Evolutionary conservation across 768 basidiomycete genomes (phyloP).

Genomic region (Clitopilus hobsonii): DNA sequence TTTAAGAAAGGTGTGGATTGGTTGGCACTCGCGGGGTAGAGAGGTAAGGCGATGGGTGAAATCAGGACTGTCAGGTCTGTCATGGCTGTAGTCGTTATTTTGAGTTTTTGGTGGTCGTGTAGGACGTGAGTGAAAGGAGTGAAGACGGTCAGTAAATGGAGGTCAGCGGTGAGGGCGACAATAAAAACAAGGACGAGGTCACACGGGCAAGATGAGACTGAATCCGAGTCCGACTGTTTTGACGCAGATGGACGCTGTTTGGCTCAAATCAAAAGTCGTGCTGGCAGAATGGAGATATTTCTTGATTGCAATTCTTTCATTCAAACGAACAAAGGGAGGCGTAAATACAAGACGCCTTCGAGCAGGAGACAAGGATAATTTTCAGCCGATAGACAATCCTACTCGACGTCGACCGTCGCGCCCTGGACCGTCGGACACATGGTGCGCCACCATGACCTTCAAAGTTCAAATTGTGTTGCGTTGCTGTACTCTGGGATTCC

Average conservation of each 20-base stretch:
- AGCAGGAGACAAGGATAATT: too few relatives aligned
- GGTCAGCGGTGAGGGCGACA: background rate
- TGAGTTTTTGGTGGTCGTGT: background rate
- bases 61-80: conserved; percentile 49
- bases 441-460: too few relatives aligned
- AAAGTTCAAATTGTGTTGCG: too few relatives aligned
- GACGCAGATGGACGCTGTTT: background rate
- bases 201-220: background rate
- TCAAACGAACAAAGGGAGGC: too few relatives aligned
- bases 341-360: too few relatives aligned
- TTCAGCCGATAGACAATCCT: too few relatives aligned
- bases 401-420: too few relatives aligned
- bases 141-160: background rate
- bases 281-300: too few relatives aligned
- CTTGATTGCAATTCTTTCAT: too few relatives aligned
- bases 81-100: conserved; percentile 24
- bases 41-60: conserved; percentile 32
- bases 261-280: background rate
- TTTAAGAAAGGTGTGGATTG: conserved; percentile 17
- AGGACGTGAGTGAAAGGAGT: background rate
- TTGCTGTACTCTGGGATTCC: too few relatives aligned
- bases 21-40: conserved; percentile 28
- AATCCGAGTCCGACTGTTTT: background rate
- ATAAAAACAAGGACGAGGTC: background rate
- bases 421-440: too few relatives aligned